Evolutionary conservation across 1,284 basidiomycete species (phyloP).

Genomic region (Sanguinoderma infundibulare): DNA sequence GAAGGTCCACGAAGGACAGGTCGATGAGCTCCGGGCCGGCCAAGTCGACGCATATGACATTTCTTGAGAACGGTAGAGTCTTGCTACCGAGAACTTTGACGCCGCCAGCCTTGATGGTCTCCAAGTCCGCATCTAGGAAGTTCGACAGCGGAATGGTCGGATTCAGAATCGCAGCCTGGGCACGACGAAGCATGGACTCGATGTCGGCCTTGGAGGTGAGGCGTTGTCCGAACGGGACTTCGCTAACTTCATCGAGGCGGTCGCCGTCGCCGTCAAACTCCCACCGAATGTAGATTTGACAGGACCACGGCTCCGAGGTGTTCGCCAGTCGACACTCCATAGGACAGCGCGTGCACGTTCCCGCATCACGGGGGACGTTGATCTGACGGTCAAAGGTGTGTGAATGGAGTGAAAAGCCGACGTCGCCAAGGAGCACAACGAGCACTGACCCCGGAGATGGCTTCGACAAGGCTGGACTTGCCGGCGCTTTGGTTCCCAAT

Average conservation of each 20-base stretch:
- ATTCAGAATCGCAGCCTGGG: conserved; percentile 49
- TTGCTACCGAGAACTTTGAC: conserved; percentile 3
- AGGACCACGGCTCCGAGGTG: conserved; percentile 33
- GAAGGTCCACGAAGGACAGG: conserved; percentile 50
- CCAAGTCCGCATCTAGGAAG: conserved; percentile 32
- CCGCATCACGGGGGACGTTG: conserved; percentile 24
- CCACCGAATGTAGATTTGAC: conserved; percentile 37
- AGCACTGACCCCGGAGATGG: conserved; percentile 51
- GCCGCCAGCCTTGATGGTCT: conserved; percentile 21
- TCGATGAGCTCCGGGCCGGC: conserved; percentile 49
- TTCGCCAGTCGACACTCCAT: conserved; percentile 32
- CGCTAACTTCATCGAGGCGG: conserved; percentile 34
- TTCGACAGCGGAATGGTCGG: conserved; percentile 29
- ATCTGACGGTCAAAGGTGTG: conserved; percentile 15
- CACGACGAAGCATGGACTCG: conserved; percentile 47
- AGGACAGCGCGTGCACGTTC: conserved; percentile 33
- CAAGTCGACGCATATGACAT: conserved; percentile 50
- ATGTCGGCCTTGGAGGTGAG: conserved; percentile 43
- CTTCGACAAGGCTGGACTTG: conserved; percentile 47
- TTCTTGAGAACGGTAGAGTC: conserved; percentile 44
- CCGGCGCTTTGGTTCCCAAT: conserved; percentile 40
- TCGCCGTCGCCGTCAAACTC: conserved; percentile 24
- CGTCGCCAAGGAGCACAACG: background rate
- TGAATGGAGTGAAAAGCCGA: background rate
- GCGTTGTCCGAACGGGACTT: conserved; percentile 40